Conservation (phyloP, 2,329 filamentous ascomycete species). For the Penicillium decumbens region DNA sequence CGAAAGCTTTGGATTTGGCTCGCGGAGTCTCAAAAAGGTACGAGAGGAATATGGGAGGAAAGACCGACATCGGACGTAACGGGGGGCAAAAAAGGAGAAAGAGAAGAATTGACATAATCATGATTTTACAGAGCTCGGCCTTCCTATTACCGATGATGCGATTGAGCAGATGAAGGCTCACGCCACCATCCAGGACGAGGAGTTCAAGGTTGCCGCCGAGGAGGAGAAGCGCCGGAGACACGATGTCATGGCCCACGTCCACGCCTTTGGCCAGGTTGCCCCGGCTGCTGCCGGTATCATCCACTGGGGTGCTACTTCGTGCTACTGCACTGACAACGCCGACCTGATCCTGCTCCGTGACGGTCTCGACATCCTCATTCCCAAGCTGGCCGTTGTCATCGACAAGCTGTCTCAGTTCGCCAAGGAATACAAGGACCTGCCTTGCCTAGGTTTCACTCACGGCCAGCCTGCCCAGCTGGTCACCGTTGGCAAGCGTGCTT, state of each 20-base stretch:
- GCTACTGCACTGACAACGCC: slow-evolving; percentile 63
- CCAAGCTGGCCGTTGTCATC: slow-evolving; percentile 75
- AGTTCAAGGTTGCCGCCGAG: slow-evolving; percentile 67
- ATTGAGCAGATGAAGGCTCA: slow-evolving; percentile 72
- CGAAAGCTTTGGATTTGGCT: slow-evolving; percentile 80
- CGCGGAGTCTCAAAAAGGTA: slow-evolving; percentile 67
- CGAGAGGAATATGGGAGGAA: slow-evolving; percentile 4
- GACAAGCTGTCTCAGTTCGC: slow-evolving; percentile 70
- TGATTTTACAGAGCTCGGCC: slow-evolving; percentile 58
- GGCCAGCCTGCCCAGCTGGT: slow-evolving; percentile 56
- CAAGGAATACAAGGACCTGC: slow-evolving; percentile 64
- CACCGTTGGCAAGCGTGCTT: slow-evolving; percentile 61
- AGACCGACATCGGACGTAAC: slow-evolving; percentile 14
- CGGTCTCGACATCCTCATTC: slow-evolving; percentile 68
- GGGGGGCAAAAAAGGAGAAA: neutral
- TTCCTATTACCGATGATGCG: slow-evolving; percentile 68
- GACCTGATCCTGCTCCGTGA: slow-evolving; percentile 73
- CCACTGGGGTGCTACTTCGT: slow-evolving; percentile 64
- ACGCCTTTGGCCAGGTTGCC: slow-evolving; percentile 67
- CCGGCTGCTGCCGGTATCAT: slow-evolving; percentile 79
- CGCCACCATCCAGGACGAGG: slow-evolving; percentile 68
- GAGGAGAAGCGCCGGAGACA: slow-evolving; percentile 72
- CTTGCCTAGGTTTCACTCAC: slow-evolving; percentile 74
- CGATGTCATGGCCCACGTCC: slow-evolving; percentile 63
- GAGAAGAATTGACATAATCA: slow-evolving; percentile 23